Percentiles rank a stretch among this genome's conserved stretches.
Conservation (phyloP, 495 filamentous ascomycete genomes). For the Poronia punctata region DNA sequence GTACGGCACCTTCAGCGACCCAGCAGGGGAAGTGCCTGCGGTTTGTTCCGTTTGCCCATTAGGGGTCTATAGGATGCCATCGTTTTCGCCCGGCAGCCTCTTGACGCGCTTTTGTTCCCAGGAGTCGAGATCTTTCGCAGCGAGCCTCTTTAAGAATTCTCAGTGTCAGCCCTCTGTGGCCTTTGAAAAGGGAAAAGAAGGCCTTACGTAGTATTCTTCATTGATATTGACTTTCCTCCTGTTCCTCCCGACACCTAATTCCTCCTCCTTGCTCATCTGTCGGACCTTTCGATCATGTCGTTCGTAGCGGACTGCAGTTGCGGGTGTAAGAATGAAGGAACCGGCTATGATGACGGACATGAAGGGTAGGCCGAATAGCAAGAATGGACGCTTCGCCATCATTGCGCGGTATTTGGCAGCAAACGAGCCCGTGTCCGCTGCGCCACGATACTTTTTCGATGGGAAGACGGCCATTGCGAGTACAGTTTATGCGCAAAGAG, state of each 20-base stretch:
- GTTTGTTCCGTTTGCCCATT: no score
- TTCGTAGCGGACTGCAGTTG: slow-evolving; percentile 89
- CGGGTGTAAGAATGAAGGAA: slow-evolving; percentile 89
- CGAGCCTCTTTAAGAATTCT: slow-evolving; percentile 55
- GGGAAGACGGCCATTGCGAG: slow-evolving; percentile 71
- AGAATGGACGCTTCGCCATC: slow-evolving; percentile 72
- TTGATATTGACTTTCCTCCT: slow-evolving; percentile 67
- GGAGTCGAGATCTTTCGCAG: slow-evolving; percentile 84
- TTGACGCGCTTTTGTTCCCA: slow-evolving; percentile 96
- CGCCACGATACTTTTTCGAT: slow-evolving; percentile 62
- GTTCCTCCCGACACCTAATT: slow-evolving; percentile 66
- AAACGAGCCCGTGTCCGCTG: slow-evolving; percentile 53
- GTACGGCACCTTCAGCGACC: no score
- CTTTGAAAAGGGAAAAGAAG: slow-evolving; percentile 1
- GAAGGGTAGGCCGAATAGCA: slow-evolving; percentile 95
- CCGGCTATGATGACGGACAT: slow-evolving; percentile 86
- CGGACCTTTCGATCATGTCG: slow-evolving; percentile 80
- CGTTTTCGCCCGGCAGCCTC: slow-evolving; percentile 77
- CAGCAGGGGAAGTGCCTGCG: no score
- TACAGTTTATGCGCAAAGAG: no score
- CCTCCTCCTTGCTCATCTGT: slow-evolving; percentile 75
- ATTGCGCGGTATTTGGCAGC: slow-evolving; percentile 66
- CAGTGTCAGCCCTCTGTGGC: slow-evolving; percentile 1
- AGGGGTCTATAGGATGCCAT: slow-evolving; percentile 63
- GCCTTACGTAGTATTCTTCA: slow-evolving; percentile 92